These are phyloP conservation scores for Penicillium sp. DNA, from an alignment of 2,329 filamentous ascomycete species.

Conservation along the genomic window DNA sequence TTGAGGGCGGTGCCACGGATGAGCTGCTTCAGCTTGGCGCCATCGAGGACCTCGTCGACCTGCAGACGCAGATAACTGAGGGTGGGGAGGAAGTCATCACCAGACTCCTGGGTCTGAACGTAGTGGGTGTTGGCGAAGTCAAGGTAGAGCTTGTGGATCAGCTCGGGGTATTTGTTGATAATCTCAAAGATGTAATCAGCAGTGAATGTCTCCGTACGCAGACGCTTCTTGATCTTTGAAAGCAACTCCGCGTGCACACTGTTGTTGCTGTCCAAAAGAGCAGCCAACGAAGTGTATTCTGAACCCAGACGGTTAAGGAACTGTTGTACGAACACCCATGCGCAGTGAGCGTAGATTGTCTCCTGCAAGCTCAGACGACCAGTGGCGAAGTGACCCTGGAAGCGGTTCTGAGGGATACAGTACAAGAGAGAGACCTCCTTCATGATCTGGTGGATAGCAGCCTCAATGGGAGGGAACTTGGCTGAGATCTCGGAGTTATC, in stretches of 20 bases:
- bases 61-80: conserved; percentile 66
- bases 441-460: conserved; percentile 97
- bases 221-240: conserved; percentile 89
- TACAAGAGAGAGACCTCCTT: conserved; percentile 97
- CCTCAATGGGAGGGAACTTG: conserved; percentile 76
- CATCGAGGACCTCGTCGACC: conserved; percentile 72
- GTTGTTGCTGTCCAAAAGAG: conserved; percentile 77
- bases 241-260: conserved; percentile 83
- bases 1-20: conserved; percentile 81
- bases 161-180: conserved; percentile 82
- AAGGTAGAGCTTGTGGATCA: conserved; percentile 85
- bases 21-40: conserved; percentile 69
- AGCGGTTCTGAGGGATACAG: conserved; percentile 96
- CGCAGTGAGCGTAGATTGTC: conserved; percentile 94
- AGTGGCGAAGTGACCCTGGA: conserved; percentile 83
- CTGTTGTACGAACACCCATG: conserved; percentile 97
- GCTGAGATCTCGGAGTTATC: conserved; percentile 56
- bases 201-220: conserved; percentile 95
- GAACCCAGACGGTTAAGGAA: conserved; percentile 93
- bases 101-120: conserved; percentile 60
- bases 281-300: conserved; percentile 84
- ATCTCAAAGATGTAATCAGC: conserved; percentile 98
- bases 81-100: conserved; percentile 69
- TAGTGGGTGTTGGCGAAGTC: conserved; percentile 88
- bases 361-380: conserved; percentile 90